Evolutionary conservation across 169 alveolate genomes (phyloP), one percentile per base, ranked within the genome.

Genomic region (Eimeria tenella): DNA sequence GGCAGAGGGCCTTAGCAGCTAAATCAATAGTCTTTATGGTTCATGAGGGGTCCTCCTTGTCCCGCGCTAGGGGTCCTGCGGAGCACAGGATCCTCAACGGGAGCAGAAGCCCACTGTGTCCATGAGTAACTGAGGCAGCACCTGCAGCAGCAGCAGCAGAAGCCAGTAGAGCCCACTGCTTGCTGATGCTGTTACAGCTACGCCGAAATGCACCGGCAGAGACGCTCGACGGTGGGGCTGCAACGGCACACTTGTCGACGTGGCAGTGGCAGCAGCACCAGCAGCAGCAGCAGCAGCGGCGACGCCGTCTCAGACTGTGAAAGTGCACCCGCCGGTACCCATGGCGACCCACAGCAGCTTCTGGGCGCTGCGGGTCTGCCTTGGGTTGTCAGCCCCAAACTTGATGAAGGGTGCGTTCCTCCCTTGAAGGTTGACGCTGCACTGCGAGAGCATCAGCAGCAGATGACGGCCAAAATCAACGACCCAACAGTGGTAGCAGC

Each of bases 401-500:
- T 58, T 0, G 21, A 1, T 13, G 19, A 1, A 17, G 68, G 21
- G 19, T 58, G 68, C 3, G 19, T 10, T 17, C 1, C 19, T 58
- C 1, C 19, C 4, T 13, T 58, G 68, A 58, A 58, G 21, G 19
- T 13, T 17, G 68, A 58, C 21, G 19, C 68, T 17, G 68, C 68
- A 58, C 79, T 68, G n/a, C 79, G 79, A 23, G 42, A 68, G 79
- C 79, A 68, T 13, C 79, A 68, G 79, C 79, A 68, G 15, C 79
- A 21, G 15, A 15, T 58, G 79, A 11, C 79, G 9, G 79, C 31
- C 13, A 23, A 11, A 11, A 23, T 11, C 21, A 21, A 23, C 11
- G 1, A 9, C n/a, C 3, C 79, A 68, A 23, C 79, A 21, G 42
- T 5, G 79, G 31, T 23, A 68, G 79, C 79, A 21, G 79, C 79